Evolutionary conservation across 169 alveolate genomes (phyloP), one percentile per base, ranked within the genome.

Genomic region (Plasmodium gaboni): DNA sequence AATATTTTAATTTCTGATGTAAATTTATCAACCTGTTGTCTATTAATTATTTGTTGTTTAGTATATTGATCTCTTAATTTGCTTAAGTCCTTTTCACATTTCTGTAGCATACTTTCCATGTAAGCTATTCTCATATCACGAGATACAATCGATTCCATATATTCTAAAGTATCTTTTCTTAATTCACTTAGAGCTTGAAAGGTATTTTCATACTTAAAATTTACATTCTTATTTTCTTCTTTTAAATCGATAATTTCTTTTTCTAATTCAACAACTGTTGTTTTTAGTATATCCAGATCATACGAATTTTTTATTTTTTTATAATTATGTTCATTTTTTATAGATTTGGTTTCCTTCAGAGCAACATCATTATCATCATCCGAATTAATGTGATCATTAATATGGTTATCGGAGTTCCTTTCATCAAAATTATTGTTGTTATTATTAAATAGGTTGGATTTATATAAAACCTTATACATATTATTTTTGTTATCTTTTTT

Each of bases 131-230:
- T 48, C 86, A 72, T 86, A 48, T 86, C 92, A n/a, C 92, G 74
- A 3, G 92, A 69, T 60, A 86, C 92, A 42, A 86, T 86, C 1
- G 92, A 65, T 70, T 86, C 92, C 92, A 86, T 86, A 64, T 86
- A 86, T 73, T 86, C 92, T 50, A 86, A 53, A 12, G 92, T 86
- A 51, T 86, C 92, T 53, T 86, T 86, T 64, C 92, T 69, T 67
- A 86, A 59, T 53, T 86, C 92, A 9, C 87, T 86, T 48, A 86
- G 72, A 10, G 92, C 53, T 86, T 86, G 24, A 48, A 86, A 86
- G 0, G 92, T 86, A 38, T 86, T 86, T 86, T 86, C 87, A 50
- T 86, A 86, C 63, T 86, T 86, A 86, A 86, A 86, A 57, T 86
- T 69, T 15, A 86, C 74, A 71, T 71, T 86, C 13, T 86, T 86